phyloP scores from a whole-genome alignment of 371 early-diverging fungal genomes.

The Mucor ambiguus region DNA sequence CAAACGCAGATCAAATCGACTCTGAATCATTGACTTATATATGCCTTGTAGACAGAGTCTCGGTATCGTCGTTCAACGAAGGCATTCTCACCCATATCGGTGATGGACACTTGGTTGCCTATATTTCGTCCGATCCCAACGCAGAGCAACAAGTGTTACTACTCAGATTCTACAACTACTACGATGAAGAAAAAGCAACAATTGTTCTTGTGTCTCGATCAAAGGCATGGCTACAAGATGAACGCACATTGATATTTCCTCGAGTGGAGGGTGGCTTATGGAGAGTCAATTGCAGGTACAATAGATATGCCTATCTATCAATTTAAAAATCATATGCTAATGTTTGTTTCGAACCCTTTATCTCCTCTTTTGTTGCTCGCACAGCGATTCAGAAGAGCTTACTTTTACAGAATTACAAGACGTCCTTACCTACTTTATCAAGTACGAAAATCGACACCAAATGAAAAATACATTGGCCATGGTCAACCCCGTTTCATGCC shows the following conservation, averaged over 20 bases:
- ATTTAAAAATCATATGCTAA: background rate
- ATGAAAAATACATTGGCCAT: slow-evolving; percentile 43
- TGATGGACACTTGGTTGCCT: slow-evolving; percentile 27
- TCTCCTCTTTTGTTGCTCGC: background rate
- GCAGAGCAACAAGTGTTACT: slow-evolving; percentile 23
- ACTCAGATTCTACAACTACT: slow-evolving; percentile 24
- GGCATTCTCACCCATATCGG: slow-evolving; percentile 13
- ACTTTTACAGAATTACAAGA: slow-evolving; percentile 35
- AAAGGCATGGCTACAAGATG: slow-evolving; percentile 40
- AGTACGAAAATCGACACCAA: slow-evolving; percentile 41
- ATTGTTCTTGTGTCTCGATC: slow-evolving; percentile 33
- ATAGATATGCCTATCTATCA: background rate
- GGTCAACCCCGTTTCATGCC: slow-evolving; percentile 35
- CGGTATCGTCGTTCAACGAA: slow-evolving; percentile 15
- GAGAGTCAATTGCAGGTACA: slow-evolving; percentile 37
- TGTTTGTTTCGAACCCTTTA: background rate
- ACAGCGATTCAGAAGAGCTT: slow-evolving; percentile 22
- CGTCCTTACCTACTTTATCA: slow-evolving; percentile 38
- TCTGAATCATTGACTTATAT: slow-evolving; percentile 3
- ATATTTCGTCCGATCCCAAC: slow-evolving; percentile 19
- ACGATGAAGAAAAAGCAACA: slow-evolving; percentile 25
- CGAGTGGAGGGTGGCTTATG: slow-evolving; percentile 34
- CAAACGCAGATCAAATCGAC: slow-evolving; percentile 13
- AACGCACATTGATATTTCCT: slow-evolving; percentile 31
- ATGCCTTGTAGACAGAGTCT: slow-evolving; percentile 17